Conservation (phyloP, 768 basidiomycete species). For the Amanita phalloides region DNA sequence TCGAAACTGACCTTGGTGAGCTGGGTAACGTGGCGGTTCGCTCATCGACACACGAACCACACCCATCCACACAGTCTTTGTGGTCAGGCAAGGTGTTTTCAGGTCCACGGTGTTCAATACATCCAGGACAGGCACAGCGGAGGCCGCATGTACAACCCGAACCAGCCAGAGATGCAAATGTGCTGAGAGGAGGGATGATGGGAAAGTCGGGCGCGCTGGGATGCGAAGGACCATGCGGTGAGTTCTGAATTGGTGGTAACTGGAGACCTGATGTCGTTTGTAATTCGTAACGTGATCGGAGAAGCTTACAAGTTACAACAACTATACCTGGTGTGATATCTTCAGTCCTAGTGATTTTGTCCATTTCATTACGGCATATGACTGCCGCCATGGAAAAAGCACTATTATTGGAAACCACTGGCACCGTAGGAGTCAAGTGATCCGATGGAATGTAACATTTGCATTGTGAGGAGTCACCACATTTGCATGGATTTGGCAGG, state of each 20-base stretch:
- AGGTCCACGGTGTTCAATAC: slow-evolving; percentile 54
- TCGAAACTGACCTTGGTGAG: slow-evolving; percentile 5
- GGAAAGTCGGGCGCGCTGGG: slow-evolving; percentile 35
- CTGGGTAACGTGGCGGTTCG: slow-evolving; percentile 14
- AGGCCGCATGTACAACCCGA: slow-evolving; percentile 67
- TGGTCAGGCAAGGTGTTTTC: slow-evolving; percentile 36
- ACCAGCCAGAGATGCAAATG: slow-evolving; percentile 47
- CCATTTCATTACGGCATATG: slow-evolving; percentile 12
- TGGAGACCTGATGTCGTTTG: slow-evolving; percentile 22
- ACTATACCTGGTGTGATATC: neutral
- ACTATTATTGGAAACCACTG: slow-evolving; percentile 9
- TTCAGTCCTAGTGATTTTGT: slow-evolving; percentile 4
- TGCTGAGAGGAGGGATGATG: slow-evolving; percentile 49
- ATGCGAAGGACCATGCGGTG: slow-evolving; percentile 14
- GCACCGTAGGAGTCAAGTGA: slow-evolving; percentile 7
- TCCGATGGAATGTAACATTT: slow-evolving; percentile 5
- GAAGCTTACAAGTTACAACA: neutral
- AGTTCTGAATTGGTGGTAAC: slow-evolving; percentile 37
- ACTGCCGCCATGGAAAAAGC: slow-evolving; percentile 29
- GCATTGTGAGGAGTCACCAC: slow-evolving; percentile 45
- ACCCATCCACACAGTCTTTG: slow-evolving; percentile 39
- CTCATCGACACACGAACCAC: slow-evolving; percentile 54
- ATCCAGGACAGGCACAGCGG: slow-evolving; percentile 64
- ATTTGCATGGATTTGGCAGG: slow-evolving; percentile 55
- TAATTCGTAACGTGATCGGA: slow-evolving; percentile 1